Conservation (phyloP, 495 filamentous ascomycete species). For the Xanthoparmelia taractica region DNA sequence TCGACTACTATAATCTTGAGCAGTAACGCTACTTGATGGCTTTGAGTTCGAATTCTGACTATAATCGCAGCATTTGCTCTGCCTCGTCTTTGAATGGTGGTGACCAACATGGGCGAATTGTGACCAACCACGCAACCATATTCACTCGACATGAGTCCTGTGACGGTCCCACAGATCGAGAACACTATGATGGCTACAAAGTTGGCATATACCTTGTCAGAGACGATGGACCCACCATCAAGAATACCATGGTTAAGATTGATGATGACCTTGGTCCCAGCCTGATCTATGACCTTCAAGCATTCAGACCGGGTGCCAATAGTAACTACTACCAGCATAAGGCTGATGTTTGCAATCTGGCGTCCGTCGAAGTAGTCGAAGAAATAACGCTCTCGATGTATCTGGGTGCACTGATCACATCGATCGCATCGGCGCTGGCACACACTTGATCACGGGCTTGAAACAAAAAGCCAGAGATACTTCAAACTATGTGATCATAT, state of each 20-base stretch:
- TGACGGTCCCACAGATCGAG: background rate
- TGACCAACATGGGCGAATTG: background rate
- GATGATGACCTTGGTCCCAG: background rate
- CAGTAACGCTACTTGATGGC: background rate
- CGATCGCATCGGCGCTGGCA: slow-evolving; percentile 2
- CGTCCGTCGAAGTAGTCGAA: background rate
- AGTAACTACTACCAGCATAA: background rate
- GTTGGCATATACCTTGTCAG: background rate
- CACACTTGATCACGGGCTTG: background rate
- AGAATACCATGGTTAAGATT: background rate
- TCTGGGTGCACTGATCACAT: background rate
- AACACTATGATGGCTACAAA: background rate
- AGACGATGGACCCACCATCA: background rate
- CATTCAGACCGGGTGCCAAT: background rate
- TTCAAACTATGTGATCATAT: background rate
- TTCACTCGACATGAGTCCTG: background rate
- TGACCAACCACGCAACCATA: background rate
- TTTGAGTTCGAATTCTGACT: background rate
- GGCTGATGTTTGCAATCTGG: background rate
- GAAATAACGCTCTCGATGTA: background rate
- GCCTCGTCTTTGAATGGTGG: background rate
- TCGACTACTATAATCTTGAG: background rate
- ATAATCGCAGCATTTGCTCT: background rate
- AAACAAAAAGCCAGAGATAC: background rate
- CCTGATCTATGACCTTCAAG: background rate